Conservation (phyloP, 208 protist genomes). For the Porcisia deanei region DNA sequence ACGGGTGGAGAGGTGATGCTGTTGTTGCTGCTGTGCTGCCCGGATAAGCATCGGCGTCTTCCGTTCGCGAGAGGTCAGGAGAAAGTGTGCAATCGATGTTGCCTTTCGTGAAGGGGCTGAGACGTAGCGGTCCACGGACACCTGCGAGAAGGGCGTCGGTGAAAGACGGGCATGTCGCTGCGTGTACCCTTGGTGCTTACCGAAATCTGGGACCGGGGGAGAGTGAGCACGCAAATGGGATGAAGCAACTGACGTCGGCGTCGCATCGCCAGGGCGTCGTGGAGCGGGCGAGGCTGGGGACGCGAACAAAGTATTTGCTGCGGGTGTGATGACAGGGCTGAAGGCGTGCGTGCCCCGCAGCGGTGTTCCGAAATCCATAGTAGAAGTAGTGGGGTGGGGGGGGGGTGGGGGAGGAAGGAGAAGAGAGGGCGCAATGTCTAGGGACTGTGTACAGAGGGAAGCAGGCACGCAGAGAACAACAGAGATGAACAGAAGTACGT, state of each 20-base stretch:
- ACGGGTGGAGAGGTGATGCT: slow-evolving; percentile 22
- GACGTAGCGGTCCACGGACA: slow-evolving; percentile 73
- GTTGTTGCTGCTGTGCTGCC: slow-evolving; percentile 28
- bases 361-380: slow-evolving; percentile 17
- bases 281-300: slow-evolving; percentile 19
- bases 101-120: slow-evolving; percentile 54
- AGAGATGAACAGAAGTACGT: neutral
- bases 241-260: neutral
- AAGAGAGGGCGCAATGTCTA: too few species aligned
- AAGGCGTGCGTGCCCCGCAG: slow-evolving; percentile 5
- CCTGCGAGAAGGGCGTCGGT: slow-evolving; percentile 8
- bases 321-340: neutral
- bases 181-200: neutral
- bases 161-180: slow-evolving; percentile 7
- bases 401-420: neutral
- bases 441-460: neutral
- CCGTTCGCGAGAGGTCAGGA: slow-evolving; percentile 79
- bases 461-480: neutral
- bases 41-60: slow-evolving; percentile 49
- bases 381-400: neutral
- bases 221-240: slow-evolving; percentile 2
- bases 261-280: slow-evolving; percentile 10
- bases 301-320: slow-evolving; percentile 5
- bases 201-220: neutral
- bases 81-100: slow-evolving; percentile 66